Base-by-base conservation (phyloP, 805 yeast genomes). In the Barnettozyma botsteinii region DNA sequence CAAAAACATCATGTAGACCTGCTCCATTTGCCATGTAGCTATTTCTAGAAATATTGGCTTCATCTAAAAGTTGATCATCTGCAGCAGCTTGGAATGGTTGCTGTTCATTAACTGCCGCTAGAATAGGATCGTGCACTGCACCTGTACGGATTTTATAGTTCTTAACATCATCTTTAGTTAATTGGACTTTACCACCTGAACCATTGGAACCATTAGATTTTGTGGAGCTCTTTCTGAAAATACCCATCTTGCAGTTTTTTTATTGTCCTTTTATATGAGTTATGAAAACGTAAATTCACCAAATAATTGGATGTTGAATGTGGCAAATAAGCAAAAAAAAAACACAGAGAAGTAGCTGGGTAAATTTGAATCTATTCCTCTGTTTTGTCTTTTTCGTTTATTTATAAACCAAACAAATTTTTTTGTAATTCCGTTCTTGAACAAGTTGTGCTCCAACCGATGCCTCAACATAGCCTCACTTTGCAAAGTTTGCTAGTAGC, bases 41-140 rank as follows among this genome's bases (percentile, higher is more conserved):
- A 45, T 49, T 45, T 52, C 58, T 49, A 31, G 50, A 35, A 62
- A 57, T 50, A 60, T 67, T 21, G 7, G 35, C 36, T 17, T 29
- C 33, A 40, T 28, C 40, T 33, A 18, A n/a, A 7, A 36, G 31
- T 13, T 38, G 17, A n/a, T 36, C 41, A 14, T 41, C 49, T 10
- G 39, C 50, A 9, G 51, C 49, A 41, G 61, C 76, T 64, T 93
- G 96, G 59, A 86, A 93, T 8, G 98, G 98, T 67, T 93, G 98
- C 8, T 83, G 91, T 62, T 91, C 98, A 57, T 84, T 88, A 33
- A 93, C 94, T 4, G 98, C 98, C 27, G 82, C 73, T 47, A 93
- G 67, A 44, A 93, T 81, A n/a, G 96, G 97, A 64, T 88, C 97
- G 51, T 83, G 86, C 24, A 82, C 78, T 40, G 82, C 75, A 30